A percentile compares a stretch with the other conserved stretches of the same genome.
Evolutionary conservation across 768 basidiomycete genomes (phyloP).

Genomic region (Hypholoma fasciculare): DNA sequence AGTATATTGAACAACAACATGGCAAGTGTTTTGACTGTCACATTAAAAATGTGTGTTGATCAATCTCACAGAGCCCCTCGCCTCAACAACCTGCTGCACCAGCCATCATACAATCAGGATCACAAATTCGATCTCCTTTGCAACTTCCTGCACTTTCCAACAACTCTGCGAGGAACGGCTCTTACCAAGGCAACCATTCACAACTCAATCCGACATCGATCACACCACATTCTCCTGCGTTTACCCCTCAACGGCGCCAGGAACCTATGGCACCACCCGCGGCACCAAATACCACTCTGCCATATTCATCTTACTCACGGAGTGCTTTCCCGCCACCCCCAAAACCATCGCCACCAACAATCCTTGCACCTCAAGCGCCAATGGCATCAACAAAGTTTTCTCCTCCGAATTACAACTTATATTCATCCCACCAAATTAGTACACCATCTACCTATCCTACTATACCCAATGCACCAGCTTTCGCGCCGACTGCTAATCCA

Average conservation of each 20-base stretch:
- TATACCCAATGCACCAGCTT: constrained; percentile 10
- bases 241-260: neutral
- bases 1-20: constrained; percentile 59
- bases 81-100: constrained; percentile 21
- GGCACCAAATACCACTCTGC: neutral
- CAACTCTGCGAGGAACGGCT: too few species aligned
- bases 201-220: constrained; percentile 35
- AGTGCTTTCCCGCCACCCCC: constrained; percentile 19
- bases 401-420: constrained; percentile 61
- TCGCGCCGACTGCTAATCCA: constrained; percentile 7
- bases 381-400: constrained; percentile 7
- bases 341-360: constrained; percentile 1
- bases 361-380: constrained; percentile 10
- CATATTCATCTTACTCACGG: constrained; percentile 12
- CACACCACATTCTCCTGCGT: constrained; percentile 19
- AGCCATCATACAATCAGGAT: neutral
- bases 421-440: constrained; percentile 13
- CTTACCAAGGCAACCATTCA: too few species aligned
- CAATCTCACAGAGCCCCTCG: constrained; percentile 11
- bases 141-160: too few species aligned
- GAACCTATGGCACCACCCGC: neutral
- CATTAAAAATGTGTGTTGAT: neutral
- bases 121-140: too few species aligned
- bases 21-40: constrained; percentile 15
- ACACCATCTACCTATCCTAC: constrained; percentile 23